These are phyloP conservation scores for Combretum micranthum DNA, from an alignment of 345 rosid genomes.

Conservation along the genomic window DNA sequence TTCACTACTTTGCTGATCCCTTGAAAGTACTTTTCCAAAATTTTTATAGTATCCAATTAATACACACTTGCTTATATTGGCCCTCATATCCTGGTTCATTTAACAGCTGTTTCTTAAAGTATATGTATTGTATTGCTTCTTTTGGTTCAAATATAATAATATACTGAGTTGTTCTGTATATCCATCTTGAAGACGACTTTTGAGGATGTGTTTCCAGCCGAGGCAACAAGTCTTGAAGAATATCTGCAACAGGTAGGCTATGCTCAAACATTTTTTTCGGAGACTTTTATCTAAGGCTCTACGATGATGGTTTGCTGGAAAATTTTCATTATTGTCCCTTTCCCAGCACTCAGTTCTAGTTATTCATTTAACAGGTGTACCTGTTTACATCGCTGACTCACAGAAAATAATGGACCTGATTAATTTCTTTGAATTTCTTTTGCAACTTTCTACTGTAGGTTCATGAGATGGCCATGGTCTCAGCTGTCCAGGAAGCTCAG, in stretches of 20 bases:
- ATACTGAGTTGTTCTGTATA: neutral
- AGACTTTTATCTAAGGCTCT: too few species aligned
- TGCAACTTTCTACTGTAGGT: slow-evolving; percentile 38
- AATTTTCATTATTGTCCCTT: too few species aligned
- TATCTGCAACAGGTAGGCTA: slow-evolving; percentile 86
- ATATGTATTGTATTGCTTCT: neutral
- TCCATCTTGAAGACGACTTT: slow-evolving; percentile 58
- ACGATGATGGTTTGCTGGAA: too few species aligned
- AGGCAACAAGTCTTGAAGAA: slow-evolving; percentile 91
- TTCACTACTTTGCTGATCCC: too few species aligned
- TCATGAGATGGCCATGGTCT: slow-evolving; percentile 98
- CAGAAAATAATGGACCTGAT: neutral
- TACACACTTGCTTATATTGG: too few species aligned
- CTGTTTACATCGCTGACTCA: neutral
- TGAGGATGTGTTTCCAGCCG: slow-evolving; percentile 97
- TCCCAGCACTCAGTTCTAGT: too few species aligned
- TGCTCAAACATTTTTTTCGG: too few species aligned
- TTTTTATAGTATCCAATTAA: too few species aligned
- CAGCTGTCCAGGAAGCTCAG: slow-evolving; percentile 95
- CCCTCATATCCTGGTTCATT: too few species aligned
- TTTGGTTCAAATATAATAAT: neutral
- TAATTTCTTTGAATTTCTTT: slow-evolving; percentile 3
- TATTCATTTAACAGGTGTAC: neutral
- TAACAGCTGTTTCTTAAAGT: neutral
- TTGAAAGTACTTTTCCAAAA: too few species aligned